Conservation (phyloP, 2,329 filamentous ascomycete genomes). For the Aspergillus sp. region DNA sequence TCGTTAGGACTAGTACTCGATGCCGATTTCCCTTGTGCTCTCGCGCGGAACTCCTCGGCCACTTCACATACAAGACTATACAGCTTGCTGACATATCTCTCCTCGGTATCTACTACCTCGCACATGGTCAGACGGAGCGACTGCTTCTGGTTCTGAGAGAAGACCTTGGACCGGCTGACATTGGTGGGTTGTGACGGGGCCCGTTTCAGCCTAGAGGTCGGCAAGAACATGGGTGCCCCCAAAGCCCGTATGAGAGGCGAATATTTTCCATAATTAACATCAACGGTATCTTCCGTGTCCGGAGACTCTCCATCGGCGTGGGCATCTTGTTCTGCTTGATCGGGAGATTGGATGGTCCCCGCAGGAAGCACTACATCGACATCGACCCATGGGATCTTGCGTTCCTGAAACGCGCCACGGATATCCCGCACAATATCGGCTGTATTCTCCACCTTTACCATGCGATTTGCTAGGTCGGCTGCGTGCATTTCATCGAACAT, state of each 20-base stretch:
- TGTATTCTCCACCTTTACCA: slow-evolving; percentile 78
- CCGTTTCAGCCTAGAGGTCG: slow-evolving; percentile 78
- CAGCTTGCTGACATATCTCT: slow-evolving; percentile 87
- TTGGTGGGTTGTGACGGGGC: slow-evolving; percentile 85
- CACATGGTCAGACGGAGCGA: slow-evolving; percentile 83
- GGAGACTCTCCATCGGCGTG: slow-evolving; percentile 63
- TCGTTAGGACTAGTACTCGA: slow-evolving; percentile 70
- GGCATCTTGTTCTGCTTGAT: slow-evolving; percentile 61
- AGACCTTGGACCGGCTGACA: slow-evolving; percentile 73
- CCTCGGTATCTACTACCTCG: slow-evolving; percentile 90
- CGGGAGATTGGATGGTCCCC: slow-evolving; percentile 67
- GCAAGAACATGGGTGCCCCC: slow-evolving; percentile 81
- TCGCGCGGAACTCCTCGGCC: slow-evolving; percentile 74
- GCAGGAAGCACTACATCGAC: slow-evolving; percentile 82
- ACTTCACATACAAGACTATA: slow-evolving; percentile 79
- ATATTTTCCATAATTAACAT: slow-evolving; percentile 72
- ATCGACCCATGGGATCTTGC: slow-evolving; percentile 81
- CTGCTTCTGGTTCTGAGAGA: slow-evolving; percentile 78
- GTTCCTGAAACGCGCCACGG: slow-evolving; percentile 73
- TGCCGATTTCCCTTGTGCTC: slow-evolving; percentile 58
- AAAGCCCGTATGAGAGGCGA: slow-evolving; percentile 74
- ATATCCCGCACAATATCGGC: slow-evolving; percentile 71
- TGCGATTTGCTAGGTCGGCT: slow-evolving; percentile 80
- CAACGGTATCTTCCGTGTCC: slow-evolving; percentile 28
- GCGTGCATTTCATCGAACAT: slow-evolving; percentile 92